phyloP scores from a whole-genome alignment of 129 eudicot species.

The Flaveria ramosissima region DNA sequence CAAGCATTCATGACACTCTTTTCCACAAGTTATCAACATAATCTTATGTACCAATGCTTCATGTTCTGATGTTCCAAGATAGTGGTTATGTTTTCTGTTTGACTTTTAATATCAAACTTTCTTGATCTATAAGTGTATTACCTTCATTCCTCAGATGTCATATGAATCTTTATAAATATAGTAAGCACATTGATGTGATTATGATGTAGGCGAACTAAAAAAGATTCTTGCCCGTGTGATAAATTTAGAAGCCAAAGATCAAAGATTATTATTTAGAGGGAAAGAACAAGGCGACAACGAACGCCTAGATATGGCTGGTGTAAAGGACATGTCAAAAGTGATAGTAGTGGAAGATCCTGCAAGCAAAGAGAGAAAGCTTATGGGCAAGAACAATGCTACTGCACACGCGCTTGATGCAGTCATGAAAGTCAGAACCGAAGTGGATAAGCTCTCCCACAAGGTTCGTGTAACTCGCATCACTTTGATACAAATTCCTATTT shows the following conservation, averaged over 20 bases:
- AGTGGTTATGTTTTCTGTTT: constrained; percentile 26
- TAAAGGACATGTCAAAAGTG: constrained; percentile 62
- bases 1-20: constrained; percentile 11
- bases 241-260: constrained; percentile 52
- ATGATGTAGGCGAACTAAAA: constrained; percentile 50
- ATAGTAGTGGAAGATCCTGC: constrained; percentile 71
- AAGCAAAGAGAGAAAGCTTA: constrained; percentile 55
- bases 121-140: constrained; percentile 18
- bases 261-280: constrained; percentile 56
- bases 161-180: not conserved
- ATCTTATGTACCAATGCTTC: not conserved
- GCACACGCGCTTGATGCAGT: constrained; percentile 41
- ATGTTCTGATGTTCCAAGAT: constrained; percentile 18
- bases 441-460: constrained; percentile 58
- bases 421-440: constrained; percentile 48
- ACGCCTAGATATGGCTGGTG: constrained; percentile 55
- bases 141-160: not conserved
- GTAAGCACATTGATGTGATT: not conserved
- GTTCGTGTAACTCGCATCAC: constrained; percentile 24
- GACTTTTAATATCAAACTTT: constrained; percentile 16
- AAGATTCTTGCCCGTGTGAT: constrained; percentile 44
- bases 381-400: constrained; percentile 34
- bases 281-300: constrained; percentile 62
- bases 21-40: constrained; percentile 12
- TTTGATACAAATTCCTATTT: not conserved